Evolutionary conservation across 768 basidiomycete genomes (phyloP), one percentile per base, ranked within the genome.

Genomic region (Serendipita sp.): DNA sequence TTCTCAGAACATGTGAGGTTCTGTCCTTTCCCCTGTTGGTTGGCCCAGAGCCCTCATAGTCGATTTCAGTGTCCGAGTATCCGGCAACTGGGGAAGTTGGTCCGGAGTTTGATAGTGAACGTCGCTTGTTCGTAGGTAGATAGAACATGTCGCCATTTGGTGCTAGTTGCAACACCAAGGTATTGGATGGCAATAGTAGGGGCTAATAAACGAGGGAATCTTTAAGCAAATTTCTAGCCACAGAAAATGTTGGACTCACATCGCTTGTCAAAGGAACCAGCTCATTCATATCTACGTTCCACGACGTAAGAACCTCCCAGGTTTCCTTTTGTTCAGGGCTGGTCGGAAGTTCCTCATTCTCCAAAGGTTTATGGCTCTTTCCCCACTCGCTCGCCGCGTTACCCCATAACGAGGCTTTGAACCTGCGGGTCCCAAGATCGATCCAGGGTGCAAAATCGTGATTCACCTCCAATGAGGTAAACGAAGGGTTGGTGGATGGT

Each of bases 401-500:
- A 45, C 80, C 81, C 83, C 83, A 85, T 50, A 86, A 70, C 68
- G 81, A 80, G 1, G 88, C 75, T 44, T 73, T 80, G 65, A 90
- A 69, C 45, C 69, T 76, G 53, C 79, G 74, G 2, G 78, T 76
- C 66, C 79, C 79, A n/a, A 80, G 71, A 69, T 87, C 77, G 1
- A 79, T 77, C 74, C 79, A 80, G 16, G 75, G 72, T 0, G 80
- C 76, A 69, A 85, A 85, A 58, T 85, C 83, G 31, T 72, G 73
- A 36, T 75, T 72, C 3, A 78, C 74, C 4, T 77, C 71, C 69
- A 92, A 84, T 16, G 88, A 74, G 0, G 77, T 63, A 68, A 91
- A 95, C 27, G 76, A 73, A 0, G 93, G 93, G 71, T 91, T 88
- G 0, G 87, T 92, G 0, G 92, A 94, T 3, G 91, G 87, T 27